phyloP scores from a whole-genome alignment of 257 asterid species.

The Rehmannia glutinosa region DNA sequence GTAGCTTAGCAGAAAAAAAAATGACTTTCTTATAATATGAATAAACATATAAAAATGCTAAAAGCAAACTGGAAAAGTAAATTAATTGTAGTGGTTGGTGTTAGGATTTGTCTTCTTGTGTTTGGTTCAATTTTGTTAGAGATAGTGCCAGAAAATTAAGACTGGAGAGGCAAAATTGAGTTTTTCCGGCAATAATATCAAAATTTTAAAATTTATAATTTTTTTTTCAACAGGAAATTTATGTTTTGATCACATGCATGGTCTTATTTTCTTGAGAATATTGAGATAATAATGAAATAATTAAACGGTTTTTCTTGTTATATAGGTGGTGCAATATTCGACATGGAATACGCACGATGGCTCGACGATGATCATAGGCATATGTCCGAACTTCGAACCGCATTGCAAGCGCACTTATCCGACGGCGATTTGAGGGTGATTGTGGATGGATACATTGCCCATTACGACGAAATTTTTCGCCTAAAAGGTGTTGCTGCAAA shows the following conservation, averaged over 20 bases:
- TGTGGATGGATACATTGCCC: conserved; percentile 67
- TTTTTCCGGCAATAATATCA: no score
- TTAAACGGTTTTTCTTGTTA: neutral
- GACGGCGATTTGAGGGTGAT: conserved; percentile 70
- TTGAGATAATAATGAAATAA: neutral
- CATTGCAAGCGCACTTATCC: conserved; percentile 68
- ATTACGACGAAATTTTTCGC: conserved; percentile 69
- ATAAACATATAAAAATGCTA: neutral
- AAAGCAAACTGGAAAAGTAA: neutral
- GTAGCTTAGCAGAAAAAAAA: conserved; percentile 15
- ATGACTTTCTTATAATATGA: conserved; percentile 1
- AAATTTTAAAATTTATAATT: no score
- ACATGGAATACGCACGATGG: conserved; percentile 96
- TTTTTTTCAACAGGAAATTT: no score
- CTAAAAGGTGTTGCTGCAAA: conserved; percentile 79
- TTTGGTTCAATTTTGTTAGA: conserved; percentile 9
- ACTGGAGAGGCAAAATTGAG: no score
- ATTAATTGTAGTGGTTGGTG: conserved; percentile 18
- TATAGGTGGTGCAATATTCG: conserved; percentile 82
- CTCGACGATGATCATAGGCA: conserved; percentile 82
- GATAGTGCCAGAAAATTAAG: no score
- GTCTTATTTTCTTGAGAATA: neutral
- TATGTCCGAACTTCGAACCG: conserved; percentile 74
- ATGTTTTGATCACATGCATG: conserved; percentile 1
- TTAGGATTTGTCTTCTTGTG: conserved; percentile 16